Percentiles rank a stretch among this genome's conserved stretches.
Conservation (phyloP, 768 basidiomycete genomes). For the Tephrocybe sp. region DNA sequence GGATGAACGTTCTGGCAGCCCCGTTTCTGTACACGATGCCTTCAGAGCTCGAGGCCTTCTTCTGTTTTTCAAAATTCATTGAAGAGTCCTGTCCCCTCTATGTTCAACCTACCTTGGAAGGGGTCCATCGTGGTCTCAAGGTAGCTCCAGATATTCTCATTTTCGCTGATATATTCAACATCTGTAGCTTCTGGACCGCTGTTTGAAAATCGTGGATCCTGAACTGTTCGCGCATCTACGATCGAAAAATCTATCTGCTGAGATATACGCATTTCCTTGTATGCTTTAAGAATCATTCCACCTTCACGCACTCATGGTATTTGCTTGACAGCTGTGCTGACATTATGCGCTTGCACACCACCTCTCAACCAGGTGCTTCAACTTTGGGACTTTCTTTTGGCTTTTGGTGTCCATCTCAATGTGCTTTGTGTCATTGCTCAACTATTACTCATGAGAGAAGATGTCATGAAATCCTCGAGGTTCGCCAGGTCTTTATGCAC, state of each 20-base stretch:
- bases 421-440: slow-evolving; percentile 97
- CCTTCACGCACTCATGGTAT: slow-evolving; percentile 3
- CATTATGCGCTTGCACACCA: slow-evolving; percentile 94
- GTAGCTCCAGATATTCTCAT: slow-evolving; percentile 50
- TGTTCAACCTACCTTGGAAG: slow-evolving; percentile 93
- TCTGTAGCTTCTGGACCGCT: slow-evolving; percentile 82
- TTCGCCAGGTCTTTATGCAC: slow-evolving; percentile 29
- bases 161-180: neutral
- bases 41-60: slow-evolving; percentile 97
- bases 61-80: slow-evolving; percentile 94
- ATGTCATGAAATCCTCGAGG: slow-evolving; percentile 87
- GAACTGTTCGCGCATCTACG: slow-evolving; percentile 79
- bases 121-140: slow-evolving; percentile 92
- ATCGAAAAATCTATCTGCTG: slow-evolving; percentile 89
- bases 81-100: slow-evolving; percentile 95
- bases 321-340: slow-evolving; percentile 70
- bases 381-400: slow-evolving; percentile 96
- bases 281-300: slow-evolving; percentile 25
- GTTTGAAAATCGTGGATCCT: slow-evolving; percentile 87
- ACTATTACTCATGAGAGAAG: slow-evolving; percentile 82
- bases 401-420: slow-evolving; percentile 95
- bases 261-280: slow-evolving; percentile 98
- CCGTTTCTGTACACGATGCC: slow-evolving; percentile 98
- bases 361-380: slow-evolving; percentile 92
- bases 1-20: slow-evolving; percentile 98